Evolutionary conservation across 352 stramenopile species (phyloP).

Genomic region (Globisporangium canariense): DNA sequence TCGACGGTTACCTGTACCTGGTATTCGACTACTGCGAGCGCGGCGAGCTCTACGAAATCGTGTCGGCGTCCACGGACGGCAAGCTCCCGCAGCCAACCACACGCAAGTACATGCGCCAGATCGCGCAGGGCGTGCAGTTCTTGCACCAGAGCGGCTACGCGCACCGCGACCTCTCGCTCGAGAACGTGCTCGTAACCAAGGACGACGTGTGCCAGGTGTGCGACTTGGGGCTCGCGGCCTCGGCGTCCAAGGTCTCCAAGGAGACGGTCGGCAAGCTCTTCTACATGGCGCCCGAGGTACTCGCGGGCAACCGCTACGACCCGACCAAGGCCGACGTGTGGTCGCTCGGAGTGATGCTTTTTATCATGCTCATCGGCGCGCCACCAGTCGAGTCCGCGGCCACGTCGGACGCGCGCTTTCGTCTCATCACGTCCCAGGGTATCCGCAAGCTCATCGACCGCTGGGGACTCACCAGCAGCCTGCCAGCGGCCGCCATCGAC

Average conservation of each 20-base stretch:
- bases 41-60: conserved; percentile 79
- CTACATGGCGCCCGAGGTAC: conserved; percentile 84
- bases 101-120: conserved; percentile 63
- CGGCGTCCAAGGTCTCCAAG: conserved; percentile 33
- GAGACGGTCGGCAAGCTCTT: conserved; percentile 83
- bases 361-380: conserved; percentile 76
- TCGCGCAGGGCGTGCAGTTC: conserved; percentile 68
- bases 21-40: conserved; percentile 70
- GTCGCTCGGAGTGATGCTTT: conserved; percentile 85
- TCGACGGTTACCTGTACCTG: conserved; percentile 78
- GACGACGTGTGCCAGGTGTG: conserved; percentile 75
- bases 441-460: conserved; percentile 59
- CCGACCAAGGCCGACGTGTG: conserved; percentile 79
- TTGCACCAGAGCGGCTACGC: conserved; percentile 73
- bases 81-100: conserved; percentile 40
- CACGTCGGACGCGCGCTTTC: conserved; percentile 53
- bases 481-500: conserved; percentile 54
- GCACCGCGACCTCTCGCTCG: conserved; percentile 79
- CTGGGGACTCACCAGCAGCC: conserved; percentile 59
- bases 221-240: conserved; percentile 73
- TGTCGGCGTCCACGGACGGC: conserved; percentile 49
- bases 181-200: conserved; percentile 79
- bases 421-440: conserved; percentile 56
- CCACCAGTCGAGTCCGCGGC: conserved; percentile 64
- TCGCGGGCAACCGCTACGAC: conserved; percentile 57